phyloP scores from a whole-genome alignment of 768 basidiomycete species.

The Tubosaeta brunneosetosa region DNA sequence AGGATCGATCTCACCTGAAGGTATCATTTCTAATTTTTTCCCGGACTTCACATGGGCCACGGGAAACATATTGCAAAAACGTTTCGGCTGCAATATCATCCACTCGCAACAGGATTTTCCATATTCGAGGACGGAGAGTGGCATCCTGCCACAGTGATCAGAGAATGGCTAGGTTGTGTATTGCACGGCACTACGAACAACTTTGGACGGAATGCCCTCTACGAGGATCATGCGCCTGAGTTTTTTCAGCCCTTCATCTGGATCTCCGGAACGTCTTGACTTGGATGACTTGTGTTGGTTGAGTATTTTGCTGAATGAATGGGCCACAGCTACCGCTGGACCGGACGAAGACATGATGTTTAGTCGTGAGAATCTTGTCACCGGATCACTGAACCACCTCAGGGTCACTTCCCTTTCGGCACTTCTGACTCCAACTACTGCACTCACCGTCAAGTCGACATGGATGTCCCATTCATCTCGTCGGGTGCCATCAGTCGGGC shows the following conservation, averaged over 20 bases:
- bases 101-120: slow-evolving; percentile 89
- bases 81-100: slow-evolving; percentile 71
- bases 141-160: slow-evolving; percentile 50
- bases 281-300: slow-evolving; percentile 67
- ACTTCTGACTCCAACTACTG: no score
- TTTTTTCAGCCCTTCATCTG: slow-evolving; percentile 84
- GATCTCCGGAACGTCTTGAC: slow-evolving; percentile 55
- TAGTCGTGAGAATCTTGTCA: slow-evolving; percentile 1
- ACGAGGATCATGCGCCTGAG: slow-evolving; percentile 83
- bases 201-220: slow-evolving; percentile 79
- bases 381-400: no score
- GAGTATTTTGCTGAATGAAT: slow-evolving; percentile 78
- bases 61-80: slow-evolving; percentile 72
- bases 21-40: slow-evolving; percentile 97
- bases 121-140: slow-evolving; percentile 84
- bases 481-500: slow-evolving; percentile 74
- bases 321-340: slow-evolving; percentile 41
- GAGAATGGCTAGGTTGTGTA: not conserved
- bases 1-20: slow-evolving; percentile 59
- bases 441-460: slow-evolving; percentile 24
- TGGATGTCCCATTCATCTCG: slow-evolving; percentile 76
- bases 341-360: slow-evolving; percentile 22
- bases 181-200: slow-evolving; percentile 43
- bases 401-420: no score
- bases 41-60: slow-evolving; percentile 81